Percentiles rank a stretch among this genome's conserved stretches.
Evolutionary conservation across 2,329 filamentous ascomycete species (phyloP).

Genomic region (Huntiella moniliformis): DNA sequence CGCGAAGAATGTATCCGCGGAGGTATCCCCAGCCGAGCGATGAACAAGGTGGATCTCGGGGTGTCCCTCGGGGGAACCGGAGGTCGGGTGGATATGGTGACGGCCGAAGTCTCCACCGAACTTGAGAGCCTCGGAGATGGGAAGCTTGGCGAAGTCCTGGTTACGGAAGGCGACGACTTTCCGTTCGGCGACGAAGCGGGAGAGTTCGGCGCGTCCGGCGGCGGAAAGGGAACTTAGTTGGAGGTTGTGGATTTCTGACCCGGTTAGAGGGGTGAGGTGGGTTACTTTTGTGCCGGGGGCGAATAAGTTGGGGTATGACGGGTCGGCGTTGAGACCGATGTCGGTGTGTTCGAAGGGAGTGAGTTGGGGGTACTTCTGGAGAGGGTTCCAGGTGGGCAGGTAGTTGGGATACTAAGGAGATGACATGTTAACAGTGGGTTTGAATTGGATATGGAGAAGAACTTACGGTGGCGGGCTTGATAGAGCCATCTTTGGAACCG

Average conservation of each 20-base stretch:
- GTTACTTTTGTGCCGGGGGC: slow-evolving; percentile 29
- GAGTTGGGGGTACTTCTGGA: slow-evolving; percentile 45
- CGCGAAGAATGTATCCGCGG: slow-evolving; percentile 38
- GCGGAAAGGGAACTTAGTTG: slow-evolving; percentile 50
- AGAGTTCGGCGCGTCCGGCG: slow-evolving; percentile 58
- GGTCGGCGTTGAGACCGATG: slow-evolving; percentile 57
- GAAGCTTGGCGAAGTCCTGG: slow-evolving; percentile 53
- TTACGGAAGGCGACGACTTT: slow-evolving; percentile 64
- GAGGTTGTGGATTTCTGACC: slow-evolving; percentile 50
- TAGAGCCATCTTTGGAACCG: slow-evolving; percentile 7
- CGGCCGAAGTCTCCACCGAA: slow-evolving; percentile 61
- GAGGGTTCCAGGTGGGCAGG: slow-evolving; percentile 49
- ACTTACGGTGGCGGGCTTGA: slow-evolving; percentile 9
- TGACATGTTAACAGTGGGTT: background rate
- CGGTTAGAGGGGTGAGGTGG: slow-evolving; percentile 54
- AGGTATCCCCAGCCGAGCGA: slow-evolving; percentile 35
- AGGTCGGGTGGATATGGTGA: slow-evolving; percentile 66
- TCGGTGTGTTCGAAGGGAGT: slow-evolving; percentile 55
- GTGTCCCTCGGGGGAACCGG: slow-evolving; percentile 52
- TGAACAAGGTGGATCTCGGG: slow-evolving; percentile 67
- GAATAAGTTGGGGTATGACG: slow-evolving; percentile 49
- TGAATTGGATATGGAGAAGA: background rate
- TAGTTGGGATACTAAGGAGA: slow-evolving; percentile 45
- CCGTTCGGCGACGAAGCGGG: slow-evolving; percentile 54
- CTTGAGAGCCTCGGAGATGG: slow-evolving; percentile 49